Percentiles rank a stretch among this genome's conserved stretches.
phyloP scores from a whole-genome alignment of 2,329 filamentous ascomycete genomes.

The Beauveria australis region DNA sequence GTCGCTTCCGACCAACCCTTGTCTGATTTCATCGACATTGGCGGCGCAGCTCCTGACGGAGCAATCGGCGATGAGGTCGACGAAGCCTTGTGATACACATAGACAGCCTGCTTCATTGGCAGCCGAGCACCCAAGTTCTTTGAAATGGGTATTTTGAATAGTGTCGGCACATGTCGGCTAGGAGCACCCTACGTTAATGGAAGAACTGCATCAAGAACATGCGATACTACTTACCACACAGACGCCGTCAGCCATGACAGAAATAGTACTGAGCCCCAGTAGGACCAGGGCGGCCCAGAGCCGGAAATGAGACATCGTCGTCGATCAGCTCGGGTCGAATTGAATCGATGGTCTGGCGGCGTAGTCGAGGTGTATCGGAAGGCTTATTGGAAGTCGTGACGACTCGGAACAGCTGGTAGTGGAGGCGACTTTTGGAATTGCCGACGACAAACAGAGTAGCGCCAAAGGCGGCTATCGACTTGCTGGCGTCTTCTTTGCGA shows the following conservation, averaged over 20 bases:
- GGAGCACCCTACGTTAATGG: neutral
- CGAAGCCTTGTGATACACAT: conserved; percentile 28
- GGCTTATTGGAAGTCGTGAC: neutral
- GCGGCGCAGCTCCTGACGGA: conserved; percentile 21
- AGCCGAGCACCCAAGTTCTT: conserved; percentile 18
- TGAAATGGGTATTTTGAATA: neutral
- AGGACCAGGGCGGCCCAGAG: neutral
- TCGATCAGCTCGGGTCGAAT: neutral
- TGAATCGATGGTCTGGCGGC: neutral
- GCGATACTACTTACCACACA: neutral
- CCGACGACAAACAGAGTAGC: neutral
- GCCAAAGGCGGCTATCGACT: neutral
- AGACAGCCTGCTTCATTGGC: conserved; percentile 30
- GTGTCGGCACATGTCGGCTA: conserved; percentile 18
- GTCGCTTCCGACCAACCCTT: conserved; percentile 11
- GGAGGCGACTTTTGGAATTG: neutral
- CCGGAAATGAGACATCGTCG: neutral
- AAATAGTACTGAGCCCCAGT: neutral
- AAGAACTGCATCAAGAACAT: neutral
- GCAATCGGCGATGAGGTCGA: conserved; percentile 33
- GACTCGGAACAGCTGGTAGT: neutral
- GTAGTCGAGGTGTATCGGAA: neutral
- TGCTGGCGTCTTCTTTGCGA: neutral
- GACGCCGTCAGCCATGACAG: neutral
- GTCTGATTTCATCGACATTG: conserved; percentile 15